Evolutionary conservation across 1,139 yeast genomes (phyloP), one percentile per base, ranked within the genome.

Genomic region (Blastobotrys apis): DNA sequence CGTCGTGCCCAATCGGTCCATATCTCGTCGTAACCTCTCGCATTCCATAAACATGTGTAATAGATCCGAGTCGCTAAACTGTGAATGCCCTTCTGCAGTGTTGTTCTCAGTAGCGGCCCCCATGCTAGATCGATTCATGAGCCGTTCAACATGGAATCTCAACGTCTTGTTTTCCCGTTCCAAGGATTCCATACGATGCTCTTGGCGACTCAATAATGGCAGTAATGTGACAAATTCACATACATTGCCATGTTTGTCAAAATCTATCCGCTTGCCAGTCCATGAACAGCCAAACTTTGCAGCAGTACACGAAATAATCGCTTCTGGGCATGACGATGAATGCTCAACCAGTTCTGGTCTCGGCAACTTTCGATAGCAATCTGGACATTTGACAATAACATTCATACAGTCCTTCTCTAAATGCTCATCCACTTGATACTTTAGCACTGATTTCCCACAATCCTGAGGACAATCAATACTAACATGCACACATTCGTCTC

Each of bases 291-390:
- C 76, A 47, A 55, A 61, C 22, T 46, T 50, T 6, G 41, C 38
- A 0, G 68, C 71, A 1, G 64, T 56, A 48, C 75, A 72, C 25
- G 54, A 50, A 2, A 67, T 55, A 19, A 58, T 55, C 9, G 62
- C 48, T 44, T 65, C 61, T 13, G 64, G 64, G 49, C 75, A 71
- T 41, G 52, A 56, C 3, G 57, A 58, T 22, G 55, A 23, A 49
- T 71, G 75, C 5, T 49, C 51, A 1, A 53, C 52, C 26, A 66
- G 49, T 2, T 53, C 50, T 41, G 62, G 53, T 33, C 4, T 66
- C 56, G 68, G 63, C 8, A 78, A 54, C 23, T 55, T 36, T 8
- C 53, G 47, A 1, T 59, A 56, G 58, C 86, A 80, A 33, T 50
- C 50, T 1, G 73, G 60, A 44, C 75, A 71, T 20, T 58, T 53